Evolutionary conservation across 164 flowering plant species (phyloP), one percentile per base, ranked within the genome.

Genomic region (Taxillus chinensis): DNA sequence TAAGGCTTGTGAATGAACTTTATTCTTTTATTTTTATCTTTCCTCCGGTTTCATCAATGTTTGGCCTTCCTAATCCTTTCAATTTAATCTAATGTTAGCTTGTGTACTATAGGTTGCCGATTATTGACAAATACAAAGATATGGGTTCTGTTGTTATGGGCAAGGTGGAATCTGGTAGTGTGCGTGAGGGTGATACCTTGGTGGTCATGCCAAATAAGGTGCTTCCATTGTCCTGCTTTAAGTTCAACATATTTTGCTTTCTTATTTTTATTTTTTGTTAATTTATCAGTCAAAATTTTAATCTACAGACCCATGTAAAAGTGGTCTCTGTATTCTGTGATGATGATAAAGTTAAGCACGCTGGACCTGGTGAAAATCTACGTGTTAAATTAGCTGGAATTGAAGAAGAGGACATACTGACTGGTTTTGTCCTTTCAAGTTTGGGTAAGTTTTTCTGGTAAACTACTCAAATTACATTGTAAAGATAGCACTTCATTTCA

Each of bases 61-160:
- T 43, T 43, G 5, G 45, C 45, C 45, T 43, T 43, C 45, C 8
- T 46, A 46, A 7, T 46, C n/a, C n/a, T n/a, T 27, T 27, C 27
- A 27, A 27, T 27, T 27, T 27, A 27, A 14, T 56, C 27, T 45
- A 10, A 43, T 52, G 1, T 61, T 51, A 14, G 38, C 17, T 55
- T 56, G 54, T 57, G 41, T 11, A 27, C 15, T 75, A 70, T 70
- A 95, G 99, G 84, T 73, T 95, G 91, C 96, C 99, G 39, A 89
- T 95, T 49, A 80, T 95, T 58, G 99, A 95, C 80, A 95, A 83
- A 73, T 91, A 87, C 65, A 95, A 87, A 64, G 99, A 91, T 78
- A 89, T 91, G 97, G 99, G 97, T 69, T 87, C 97, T 70, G 97
- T 91, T 74, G 86, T 89, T 12, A 95, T 95, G 97, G 97, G 99